Percentiles rank a stretch among this genome's conserved stretches.
phyloP scores from a whole-genome alignment of 768 basidiomycete species.

The Boletus subcaerulescens region DNA sequence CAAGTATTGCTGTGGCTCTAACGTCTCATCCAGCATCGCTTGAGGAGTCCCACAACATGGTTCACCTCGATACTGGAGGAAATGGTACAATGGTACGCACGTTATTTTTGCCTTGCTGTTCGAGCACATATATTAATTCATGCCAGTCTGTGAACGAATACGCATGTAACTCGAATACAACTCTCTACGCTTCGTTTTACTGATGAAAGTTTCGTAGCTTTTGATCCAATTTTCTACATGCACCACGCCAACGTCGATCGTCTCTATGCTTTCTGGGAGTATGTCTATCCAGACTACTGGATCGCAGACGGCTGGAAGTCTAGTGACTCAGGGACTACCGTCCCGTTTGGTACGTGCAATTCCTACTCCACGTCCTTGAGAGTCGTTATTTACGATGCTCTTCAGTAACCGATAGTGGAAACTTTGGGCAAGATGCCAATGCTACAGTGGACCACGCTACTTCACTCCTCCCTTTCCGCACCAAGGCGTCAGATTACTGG shows the following conservation, averaged over 20 bases:
- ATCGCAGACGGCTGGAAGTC: constrained; percentile 10
- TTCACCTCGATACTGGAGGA: constrained; percentile 15
- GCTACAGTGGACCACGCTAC: background rate
- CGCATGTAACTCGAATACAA: constrained; percentile 7
- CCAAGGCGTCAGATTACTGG: constrained; percentile 7
- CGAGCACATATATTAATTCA: background rate
- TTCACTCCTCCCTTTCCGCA: constrained; percentile 15
- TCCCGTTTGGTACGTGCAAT: constrained; percentile 8
- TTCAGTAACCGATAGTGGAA: constrained; percentile 4
- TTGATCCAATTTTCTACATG: constrained; percentile 19
- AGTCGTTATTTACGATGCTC: background rate
- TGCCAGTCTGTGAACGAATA: constrained; percentile 14
- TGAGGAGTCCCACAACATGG: constrained; percentile 18
- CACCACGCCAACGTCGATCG: constrained; percentile 22
- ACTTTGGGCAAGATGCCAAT: background rate
- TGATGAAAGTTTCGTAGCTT: background rate
- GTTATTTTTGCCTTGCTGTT: background rate
- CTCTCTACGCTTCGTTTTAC: background rate
- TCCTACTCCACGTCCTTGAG: background rate
- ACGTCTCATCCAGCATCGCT: constrained; percentile 6
- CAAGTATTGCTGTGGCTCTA: background rate
- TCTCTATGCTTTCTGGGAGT: constrained; percentile 21
- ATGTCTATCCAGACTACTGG: constrained; percentile 20
- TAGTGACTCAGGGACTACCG: background rate
- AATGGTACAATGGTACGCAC: constrained; percentile 14